A percentile compares a stretch with the other conserved stretches of the same genome.
phyloP scores from a whole-genome alignment of 2,329 filamentous ascomycete species.

The Botryotinia calthae region DNA sequence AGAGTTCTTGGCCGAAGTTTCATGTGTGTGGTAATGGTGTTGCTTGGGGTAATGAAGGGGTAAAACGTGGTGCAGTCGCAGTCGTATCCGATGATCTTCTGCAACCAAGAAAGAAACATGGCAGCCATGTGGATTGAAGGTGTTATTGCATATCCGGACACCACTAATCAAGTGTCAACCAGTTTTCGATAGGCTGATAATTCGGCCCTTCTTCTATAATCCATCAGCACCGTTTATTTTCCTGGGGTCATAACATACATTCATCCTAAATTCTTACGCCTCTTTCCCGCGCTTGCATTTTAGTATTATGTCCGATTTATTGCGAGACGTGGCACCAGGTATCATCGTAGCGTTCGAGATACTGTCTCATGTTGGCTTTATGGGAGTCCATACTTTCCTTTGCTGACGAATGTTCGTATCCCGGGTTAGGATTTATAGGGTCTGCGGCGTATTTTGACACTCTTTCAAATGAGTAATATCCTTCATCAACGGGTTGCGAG shows the following conservation, averaged over 20 bases:
- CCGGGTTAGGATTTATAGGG: conserved; percentile 9
- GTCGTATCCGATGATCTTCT: neutral
- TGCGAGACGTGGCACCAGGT: conserved; percentile 6
- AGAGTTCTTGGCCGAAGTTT: neutral
- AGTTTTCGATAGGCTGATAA: neutral
- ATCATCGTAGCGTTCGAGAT: conserved; percentile 8
- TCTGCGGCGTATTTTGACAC: conserved; percentile 2
- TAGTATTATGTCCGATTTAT: neutral
- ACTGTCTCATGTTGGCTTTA: neutral
- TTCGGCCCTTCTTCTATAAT: neutral
- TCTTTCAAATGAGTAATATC: neutral
- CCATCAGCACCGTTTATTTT: neutral
- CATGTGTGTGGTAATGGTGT: conserved; percentile 10
- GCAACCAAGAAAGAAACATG: neutral
- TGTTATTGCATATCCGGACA: neutral
- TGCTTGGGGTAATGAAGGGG: neutral
- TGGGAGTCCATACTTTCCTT: conserved; percentile 9
- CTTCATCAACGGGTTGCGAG: neutral
- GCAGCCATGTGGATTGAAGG: conserved; percentile 1
- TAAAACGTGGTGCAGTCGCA: neutral
- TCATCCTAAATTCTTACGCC: neutral
- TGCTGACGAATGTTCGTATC: conserved; percentile 3
- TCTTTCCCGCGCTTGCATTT: neutral
- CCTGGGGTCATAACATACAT: neutral
- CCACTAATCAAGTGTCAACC: neutral